These are phyloP conservation scores for Yamadazyma diddensiae DNA, from an alignment of 1,139 yeast genomes.

Conservation along the genomic window DNA sequence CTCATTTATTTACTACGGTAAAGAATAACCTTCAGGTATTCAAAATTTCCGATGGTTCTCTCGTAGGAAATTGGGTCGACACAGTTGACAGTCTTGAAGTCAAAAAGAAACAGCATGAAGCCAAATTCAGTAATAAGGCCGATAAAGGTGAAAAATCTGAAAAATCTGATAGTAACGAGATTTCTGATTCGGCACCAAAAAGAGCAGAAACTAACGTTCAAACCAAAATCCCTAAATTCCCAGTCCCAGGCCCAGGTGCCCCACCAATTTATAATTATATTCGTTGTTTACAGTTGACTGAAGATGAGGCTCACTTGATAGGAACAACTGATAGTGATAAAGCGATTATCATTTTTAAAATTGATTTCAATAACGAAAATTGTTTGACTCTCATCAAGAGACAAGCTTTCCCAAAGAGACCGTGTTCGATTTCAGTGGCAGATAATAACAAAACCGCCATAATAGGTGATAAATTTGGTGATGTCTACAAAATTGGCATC, in stretches of 20 bases:
- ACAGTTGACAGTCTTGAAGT: constrained; percentile 40
- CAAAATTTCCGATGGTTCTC: constrained; percentile 26
- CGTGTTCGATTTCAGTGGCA: constrained; percentile 72
- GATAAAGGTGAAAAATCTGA: constrained; percentile 16
- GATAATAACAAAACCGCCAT: constrained; percentile 50
- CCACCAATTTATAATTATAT: constrained; percentile 65
- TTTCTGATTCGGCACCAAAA: constrained; percentile 21
- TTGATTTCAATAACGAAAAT: constrained; percentile 30
- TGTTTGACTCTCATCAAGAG: constrained; percentile 58
- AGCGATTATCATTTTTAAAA: constrained; percentile 62
- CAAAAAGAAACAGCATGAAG: constrained; percentile 45
- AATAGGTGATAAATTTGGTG: constrained; percentile 97
- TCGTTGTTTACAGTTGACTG: constrained; percentile 51
- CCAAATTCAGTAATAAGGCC: constrained; percentile 28
- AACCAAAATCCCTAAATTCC: constrained; percentile 49
- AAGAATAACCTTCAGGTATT: constrained; percentile 58
- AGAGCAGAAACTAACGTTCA: constrained; percentile 26
- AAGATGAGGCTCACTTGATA: constrained; percentile 53
- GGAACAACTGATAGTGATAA: constrained; percentile 84
- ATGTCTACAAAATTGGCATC: constrained; percentile 65
- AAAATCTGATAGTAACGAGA: constrained; percentile 11
- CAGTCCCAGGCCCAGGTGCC: constrained; percentile 66
- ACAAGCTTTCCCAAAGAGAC: constrained; percentile 84
- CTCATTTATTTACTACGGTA: constrained; percentile 51
- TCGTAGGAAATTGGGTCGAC: constrained; percentile 60